Base-by-base conservation (phyloP, 306 rosid genomes). In the Boehmeria nivea region DNA sequence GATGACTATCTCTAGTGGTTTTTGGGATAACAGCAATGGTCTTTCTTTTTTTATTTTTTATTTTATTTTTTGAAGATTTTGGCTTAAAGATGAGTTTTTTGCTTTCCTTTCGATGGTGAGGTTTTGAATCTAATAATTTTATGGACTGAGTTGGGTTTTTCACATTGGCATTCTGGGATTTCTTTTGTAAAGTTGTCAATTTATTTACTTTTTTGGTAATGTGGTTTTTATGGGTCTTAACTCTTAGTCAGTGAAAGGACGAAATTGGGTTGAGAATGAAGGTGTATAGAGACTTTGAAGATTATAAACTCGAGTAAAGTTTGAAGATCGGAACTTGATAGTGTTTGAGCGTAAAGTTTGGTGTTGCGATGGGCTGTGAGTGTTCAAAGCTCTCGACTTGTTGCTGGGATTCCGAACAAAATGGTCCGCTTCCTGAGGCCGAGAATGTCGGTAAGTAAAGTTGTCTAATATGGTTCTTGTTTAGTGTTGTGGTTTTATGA, bases 291-390 rank as follows among this genome's bases (percentile, higher is more conserved):
- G 71, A 37, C 17, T 74, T 68, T 67, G 38, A 59, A 67, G 43
- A 31, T 45, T 59, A 54, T 49, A 25, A 38, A 61, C 10, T 61
- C 64, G 13, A 64, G 45, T 59, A 43, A 42, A 15, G 44, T 61
- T 72, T 59, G 63, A 48, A 24, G 61, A 37, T 76, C 1, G 12
- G 34, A 59, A 51, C 61, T 71, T 36, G 71, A 59, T 60, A 26
- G 68, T 57, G 50, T 59, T 64, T 49, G 39, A 46, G 22, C 60
- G 23, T 8, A 59, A 58, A 34, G 10, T 54, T 71, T 44, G 57
- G 72, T 77, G 61, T 69, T 66, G 69, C 65, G 71, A 91, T 91
- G 98, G 98, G 98, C 71, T 80, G 96, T 57, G 73, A 60, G 51
- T 74, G 83, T 68, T 91, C 98, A 16, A 91, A 75, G 64, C 72